Evolutionary conservation across 2,329 filamentous ascomycete species (phyloP).

Genomic region (Seiridium unicorne): DNA sequence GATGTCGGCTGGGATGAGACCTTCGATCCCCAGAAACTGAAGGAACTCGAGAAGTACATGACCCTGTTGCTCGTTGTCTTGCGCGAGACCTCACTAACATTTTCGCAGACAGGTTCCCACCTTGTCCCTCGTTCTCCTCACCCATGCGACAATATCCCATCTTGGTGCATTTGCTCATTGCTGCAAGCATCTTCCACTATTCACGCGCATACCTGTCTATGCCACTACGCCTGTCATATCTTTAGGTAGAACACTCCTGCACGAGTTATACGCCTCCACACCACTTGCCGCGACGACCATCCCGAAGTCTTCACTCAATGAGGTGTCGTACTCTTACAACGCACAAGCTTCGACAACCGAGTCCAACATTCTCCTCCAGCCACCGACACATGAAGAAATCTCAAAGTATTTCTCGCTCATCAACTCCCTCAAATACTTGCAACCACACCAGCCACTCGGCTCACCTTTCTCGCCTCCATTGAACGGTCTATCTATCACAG

Average conservation of each 20-base stretch:
- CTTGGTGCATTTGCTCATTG: slow-evolving; percentile 93
- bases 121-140: slow-evolving; percentile 89
- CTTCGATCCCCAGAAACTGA: slow-evolving; percentile 79
- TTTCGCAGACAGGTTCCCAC: slow-evolving; percentile 76
- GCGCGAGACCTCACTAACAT: slow-evolving; percentile 4
- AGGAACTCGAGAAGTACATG: slow-evolving; percentile 82
- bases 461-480: slow-evolving; percentile 87
- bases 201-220: slow-evolving; percentile 90
- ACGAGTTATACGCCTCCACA: slow-evolving; percentile 89
- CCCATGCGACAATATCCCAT: slow-evolving; percentile 88
- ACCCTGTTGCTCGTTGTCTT: slow-evolving; percentile 6
- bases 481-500: slow-evolving; percentile 89
- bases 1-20: slow-evolving; percentile 95
- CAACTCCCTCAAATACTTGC: slow-evolving; percentile 92
- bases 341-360: slow-evolving; percentile 47
- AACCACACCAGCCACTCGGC: slow-evolving; percentile 85
- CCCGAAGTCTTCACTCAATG: slow-evolving; percentile 68
- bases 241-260: slow-evolving; percentile 83
- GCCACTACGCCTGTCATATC: slow-evolving; percentile 92
- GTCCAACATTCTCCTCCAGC: slow-evolving; percentile 59
- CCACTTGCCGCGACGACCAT: slow-evolving; percentile 86
- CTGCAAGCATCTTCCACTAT: slow-evolving; percentile 93
- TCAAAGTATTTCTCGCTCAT: slow-evolving; percentile 88
- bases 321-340: slow-evolving; percentile 53
- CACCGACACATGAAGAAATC: slow-evolving; percentile 85